phyloP scores from a whole-genome alignment of 257 asterid species.

The Hygrophila difformis region DNA sequence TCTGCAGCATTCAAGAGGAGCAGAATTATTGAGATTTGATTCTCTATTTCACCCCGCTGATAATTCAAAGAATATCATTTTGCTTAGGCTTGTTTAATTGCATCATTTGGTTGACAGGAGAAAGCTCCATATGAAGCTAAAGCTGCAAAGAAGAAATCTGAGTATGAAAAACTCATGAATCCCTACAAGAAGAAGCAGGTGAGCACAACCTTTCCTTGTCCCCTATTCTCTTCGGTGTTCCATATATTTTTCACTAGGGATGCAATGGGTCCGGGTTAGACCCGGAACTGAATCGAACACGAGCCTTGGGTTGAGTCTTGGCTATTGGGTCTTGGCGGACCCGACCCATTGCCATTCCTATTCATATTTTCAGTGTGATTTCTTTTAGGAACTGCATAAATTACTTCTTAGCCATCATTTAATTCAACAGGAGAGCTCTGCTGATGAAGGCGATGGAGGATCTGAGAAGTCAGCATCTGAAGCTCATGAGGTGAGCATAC shows the following conservation, averaged over 20 bases:
- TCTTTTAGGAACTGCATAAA: neutral
- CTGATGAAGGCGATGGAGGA: slow-evolving; percentile 73
- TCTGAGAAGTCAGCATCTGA: slow-evolving; percentile 73
- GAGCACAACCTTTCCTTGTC: neutral
- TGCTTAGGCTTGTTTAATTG: neutral
- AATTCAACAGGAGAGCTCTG: slow-evolving; percentile 62
- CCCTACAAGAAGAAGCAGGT: slow-evolving; percentile 90
- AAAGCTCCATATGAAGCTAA: slow-evolving; percentile 95
- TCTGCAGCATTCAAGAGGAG: too few species aligned
- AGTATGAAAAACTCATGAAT: slow-evolving; percentile 69
- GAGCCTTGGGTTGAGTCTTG: too few species aligned
- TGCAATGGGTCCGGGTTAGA: too few species aligned
- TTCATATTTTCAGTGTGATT: neutral
- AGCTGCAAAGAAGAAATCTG: slow-evolving; percentile 79
- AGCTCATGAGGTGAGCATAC: slow-evolving; percentile 32
- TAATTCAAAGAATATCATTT: too few species aligned
- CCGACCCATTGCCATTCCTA: too few species aligned
- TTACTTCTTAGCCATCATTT: slow-evolving; percentile 2
- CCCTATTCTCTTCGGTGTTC: neutral
- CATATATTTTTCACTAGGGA: too few species aligned
- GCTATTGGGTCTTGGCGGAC: too few species aligned
- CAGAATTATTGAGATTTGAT: too few species aligned
- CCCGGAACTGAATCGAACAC: too few species aligned
- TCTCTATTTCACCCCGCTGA: too few species aligned
- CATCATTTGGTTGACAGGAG: slow-evolving; percentile 40